phyloP scores from a whole-genome alignment of 495 filamentous ascomycete genomes.

The Penicillium herquei region DNA sequence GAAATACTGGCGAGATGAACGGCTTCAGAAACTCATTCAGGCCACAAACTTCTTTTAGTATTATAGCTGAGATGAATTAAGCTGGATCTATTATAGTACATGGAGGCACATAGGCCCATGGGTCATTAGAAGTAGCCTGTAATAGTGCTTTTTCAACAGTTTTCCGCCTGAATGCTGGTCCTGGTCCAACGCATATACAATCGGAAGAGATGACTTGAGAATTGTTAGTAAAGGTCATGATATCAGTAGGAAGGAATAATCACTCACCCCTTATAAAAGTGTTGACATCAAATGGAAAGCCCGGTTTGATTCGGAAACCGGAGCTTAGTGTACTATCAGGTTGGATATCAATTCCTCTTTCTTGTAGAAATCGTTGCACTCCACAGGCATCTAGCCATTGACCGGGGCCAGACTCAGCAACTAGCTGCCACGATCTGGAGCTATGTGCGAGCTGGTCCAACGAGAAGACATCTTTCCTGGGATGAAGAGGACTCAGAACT shows the following conservation, averaged over 20 bases:
- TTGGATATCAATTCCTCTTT: constrained; percentile 18
- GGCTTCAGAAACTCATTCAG: constrained; percentile 1
- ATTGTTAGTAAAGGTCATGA: constrained; percentile 1
- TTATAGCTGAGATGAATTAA: neutral
- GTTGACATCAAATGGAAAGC: constrained; percentile 17
- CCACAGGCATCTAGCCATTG: constrained; percentile 32
- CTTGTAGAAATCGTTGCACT: constrained; percentile 25
- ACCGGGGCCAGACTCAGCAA: constrained; percentile 17
- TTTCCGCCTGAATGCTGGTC: constrained; percentile 26
- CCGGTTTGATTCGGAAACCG: constrained; percentile 9
- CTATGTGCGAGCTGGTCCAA: constrained; percentile 14
- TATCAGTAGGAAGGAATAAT: neutral
- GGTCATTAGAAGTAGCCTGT: constrained; percentile 19
- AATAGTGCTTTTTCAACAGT: constrained; percentile 29
- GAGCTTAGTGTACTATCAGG: constrained; percentile 9
- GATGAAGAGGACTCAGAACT: constrained; percentile 16
- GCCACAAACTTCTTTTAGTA: constrained; percentile 2
- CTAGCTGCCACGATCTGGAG: constrained; percentile 23
- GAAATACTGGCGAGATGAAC: constrained; percentile 27
- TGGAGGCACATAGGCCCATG: constrained; percentile 17
- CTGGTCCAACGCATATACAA: constrained; percentile 29
- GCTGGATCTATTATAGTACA: neutral
- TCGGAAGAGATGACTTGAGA: constrained; percentile 19
- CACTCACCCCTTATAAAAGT: constrained; percentile 28
- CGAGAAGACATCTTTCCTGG: constrained; percentile 13